Conservation (phyloP, 495 filamentous ascomycete genomes). For the Neurospora tetraspora region DNA sequence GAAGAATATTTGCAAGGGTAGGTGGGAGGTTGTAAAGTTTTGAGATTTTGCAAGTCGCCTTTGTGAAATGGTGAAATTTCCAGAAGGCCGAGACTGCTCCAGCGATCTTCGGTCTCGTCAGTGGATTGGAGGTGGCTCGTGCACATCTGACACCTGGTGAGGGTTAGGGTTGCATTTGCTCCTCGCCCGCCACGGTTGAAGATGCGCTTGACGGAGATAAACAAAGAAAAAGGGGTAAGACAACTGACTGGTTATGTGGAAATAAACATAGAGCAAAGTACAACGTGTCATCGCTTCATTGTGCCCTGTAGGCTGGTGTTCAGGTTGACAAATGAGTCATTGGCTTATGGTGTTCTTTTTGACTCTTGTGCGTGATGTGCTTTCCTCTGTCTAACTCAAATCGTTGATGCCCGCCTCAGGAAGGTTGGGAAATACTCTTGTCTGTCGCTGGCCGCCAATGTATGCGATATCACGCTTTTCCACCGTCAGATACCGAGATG, state of each 20-base stretch:
- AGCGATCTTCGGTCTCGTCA: not conserved
- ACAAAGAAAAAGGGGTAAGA: not conserved
- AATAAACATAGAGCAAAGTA: not conserved
- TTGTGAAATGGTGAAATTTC: not conserved
- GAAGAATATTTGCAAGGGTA: not conserved
- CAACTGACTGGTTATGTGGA: not conserved
- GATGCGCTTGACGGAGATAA: not conserved
- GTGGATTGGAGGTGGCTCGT: not conserved
- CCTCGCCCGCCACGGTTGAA: not conserved
- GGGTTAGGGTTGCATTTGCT: not conserved
- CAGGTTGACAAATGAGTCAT: not conserved
- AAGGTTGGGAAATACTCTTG: not conserved
- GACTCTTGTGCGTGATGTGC: not conserved
- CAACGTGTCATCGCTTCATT: not conserved
- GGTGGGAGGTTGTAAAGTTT: not conserved
- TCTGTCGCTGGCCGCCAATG: not conserved
- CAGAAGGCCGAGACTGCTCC: not conserved
- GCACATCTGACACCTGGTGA: not conserved
- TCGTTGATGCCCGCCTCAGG: not conserved
- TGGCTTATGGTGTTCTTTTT: not conserved
- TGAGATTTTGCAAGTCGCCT: not conserved
- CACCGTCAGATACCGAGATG: not conserved
- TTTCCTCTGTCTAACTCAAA: not conserved
- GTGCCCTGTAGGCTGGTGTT: not conserved
- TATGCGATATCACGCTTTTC: not conserved